Evolutionary conservation across 2,329 filamentous ascomycete species (phyloP).

Genomic region (Botrytis pseudocinerea): DNA sequence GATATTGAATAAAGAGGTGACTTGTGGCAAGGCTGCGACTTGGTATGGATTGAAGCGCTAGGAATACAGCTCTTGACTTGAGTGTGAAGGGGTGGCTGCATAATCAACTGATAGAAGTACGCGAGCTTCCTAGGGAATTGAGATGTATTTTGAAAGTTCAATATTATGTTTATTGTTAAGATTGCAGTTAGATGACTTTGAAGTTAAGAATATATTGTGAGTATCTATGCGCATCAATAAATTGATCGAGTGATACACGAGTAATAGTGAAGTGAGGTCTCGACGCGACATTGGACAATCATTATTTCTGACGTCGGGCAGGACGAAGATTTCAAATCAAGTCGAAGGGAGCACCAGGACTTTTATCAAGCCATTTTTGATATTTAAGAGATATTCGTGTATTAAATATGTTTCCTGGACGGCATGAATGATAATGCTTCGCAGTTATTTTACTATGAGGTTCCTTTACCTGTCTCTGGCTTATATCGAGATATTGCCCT

Average conservation of each 20-base stretch:
- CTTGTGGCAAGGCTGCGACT: no score
- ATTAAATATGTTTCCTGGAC: not conserved
- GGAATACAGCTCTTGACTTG: not conserved
- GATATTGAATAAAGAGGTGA: no score
- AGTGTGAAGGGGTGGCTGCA: not conserved
- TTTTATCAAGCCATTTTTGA: not conserved
- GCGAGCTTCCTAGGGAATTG: not conserved
- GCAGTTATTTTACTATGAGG: not conserved
- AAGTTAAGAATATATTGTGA: not conserved
- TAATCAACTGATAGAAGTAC: not conserved
- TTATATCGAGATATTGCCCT: not conserved
- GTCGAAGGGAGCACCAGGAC: no score
- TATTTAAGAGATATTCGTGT: rapidly evolving
- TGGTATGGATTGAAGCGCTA: no score
- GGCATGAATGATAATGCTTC: not conserved
- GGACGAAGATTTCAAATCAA: not conserved
- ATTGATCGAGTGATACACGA: not conserved
- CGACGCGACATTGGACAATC: not conserved
- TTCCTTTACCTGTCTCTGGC: not conserved
- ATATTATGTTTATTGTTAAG: rapidly evolving
- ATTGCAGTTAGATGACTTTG: not conserved
- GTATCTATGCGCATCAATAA: not conserved
- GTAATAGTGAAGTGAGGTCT: not conserved
- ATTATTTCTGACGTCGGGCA: not conserved
- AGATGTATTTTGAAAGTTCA: no score